These are phyloP conservation scores for Penicillium decumbens DNA, from an alignment of 2,329 filamentous ascomycete genomes.

Conservation along the genomic window DNA sequence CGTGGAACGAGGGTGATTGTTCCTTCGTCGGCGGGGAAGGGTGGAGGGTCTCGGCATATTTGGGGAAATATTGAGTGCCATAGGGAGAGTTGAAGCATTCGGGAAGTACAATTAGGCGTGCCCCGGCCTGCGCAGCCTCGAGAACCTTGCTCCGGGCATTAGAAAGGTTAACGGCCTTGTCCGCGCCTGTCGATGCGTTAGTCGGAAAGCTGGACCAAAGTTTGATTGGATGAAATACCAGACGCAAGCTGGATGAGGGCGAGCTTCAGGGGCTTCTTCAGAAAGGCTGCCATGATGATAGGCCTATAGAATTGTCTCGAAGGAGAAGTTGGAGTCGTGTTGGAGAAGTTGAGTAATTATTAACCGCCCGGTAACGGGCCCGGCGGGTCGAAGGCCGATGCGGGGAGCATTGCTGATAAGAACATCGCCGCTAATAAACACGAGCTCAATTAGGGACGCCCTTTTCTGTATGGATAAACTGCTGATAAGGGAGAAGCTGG, in stretches of 20 bases:
- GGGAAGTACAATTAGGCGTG: slow-evolving; percentile 83
- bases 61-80: slow-evolving; percentile 82
- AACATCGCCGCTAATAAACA: no score
- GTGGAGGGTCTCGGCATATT: slow-evolving; percentile 83
- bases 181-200: slow-evolving; percentile 51
- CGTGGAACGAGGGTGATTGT: slow-evolving; percentile 78
- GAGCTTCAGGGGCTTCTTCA: slow-evolving; percentile 73
- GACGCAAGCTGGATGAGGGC: slow-evolving; percentile 77
- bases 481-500: no score
- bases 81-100: slow-evolving; percentile 99
- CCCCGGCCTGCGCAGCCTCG: slow-evolving; percentile 69
- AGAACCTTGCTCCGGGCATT: slow-evolving; percentile 78
- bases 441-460: no score
- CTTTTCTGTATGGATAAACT: no score
- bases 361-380: background rate
- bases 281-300: slow-evolving; percentile 50
- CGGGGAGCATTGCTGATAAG: slow-evolving; percentile 4
- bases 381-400: background rate
- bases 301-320: slow-evolving; percentile 2
- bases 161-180: slow-evolving; percentile 79
- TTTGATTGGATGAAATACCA: slow-evolving; percentile 40
- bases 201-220: background rate
- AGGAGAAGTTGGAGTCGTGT: background rate
- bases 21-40: slow-evolving; percentile 67
- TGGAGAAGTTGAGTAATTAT: background rate